Percentiles rank a stretch among this genome's conserved stretches.
Conservation (phyloP, 2,329 filamentous ascomycete species). For the Mycosphaerella sp. region DNA sequence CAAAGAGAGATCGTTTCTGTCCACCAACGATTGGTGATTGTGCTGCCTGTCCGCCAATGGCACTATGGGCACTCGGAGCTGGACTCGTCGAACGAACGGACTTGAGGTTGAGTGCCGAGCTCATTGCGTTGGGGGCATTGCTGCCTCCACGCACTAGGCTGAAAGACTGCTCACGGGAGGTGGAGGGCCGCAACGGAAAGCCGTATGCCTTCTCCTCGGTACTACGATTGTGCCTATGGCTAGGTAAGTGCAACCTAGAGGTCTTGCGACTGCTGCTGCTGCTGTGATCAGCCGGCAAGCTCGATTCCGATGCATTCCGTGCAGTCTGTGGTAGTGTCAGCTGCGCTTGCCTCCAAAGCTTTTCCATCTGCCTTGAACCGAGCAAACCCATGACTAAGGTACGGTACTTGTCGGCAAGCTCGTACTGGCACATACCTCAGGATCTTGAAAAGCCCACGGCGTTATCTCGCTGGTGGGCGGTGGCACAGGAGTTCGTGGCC, state of each 20-base stretch:
- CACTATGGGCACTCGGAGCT: constrained; percentile 67
- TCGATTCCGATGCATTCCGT: constrained; percentile 28
- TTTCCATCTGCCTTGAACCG: not conserved
- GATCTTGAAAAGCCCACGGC: constrained; percentile 82
- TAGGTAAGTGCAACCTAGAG: constrained; percentile 57
- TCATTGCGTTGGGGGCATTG: constrained; percentile 40
- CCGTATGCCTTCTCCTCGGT: constrained; percentile 50
- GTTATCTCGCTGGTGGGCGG: constrained; percentile 71
- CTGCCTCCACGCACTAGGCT: constrained; percentile 51
- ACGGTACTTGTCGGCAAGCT: not conserved
- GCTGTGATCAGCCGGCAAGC: constrained; percentile 28
- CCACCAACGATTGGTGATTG: constrained; percentile 51
- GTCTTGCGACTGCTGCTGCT: constrained; percentile 32
- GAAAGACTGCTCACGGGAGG: constrained; percentile 68
- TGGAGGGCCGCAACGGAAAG: constrained; percentile 61
- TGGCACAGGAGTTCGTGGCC: constrained; percentile 65
- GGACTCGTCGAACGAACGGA: constrained; percentile 67
- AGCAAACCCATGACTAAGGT: not conserved
- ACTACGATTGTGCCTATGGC: constrained; percentile 62
- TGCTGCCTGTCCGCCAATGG: constrained; percentile 43
- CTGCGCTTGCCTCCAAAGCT: constrained; percentile 1
- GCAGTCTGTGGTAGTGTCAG: constrained; percentile 20
- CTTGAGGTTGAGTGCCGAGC: constrained; percentile 47
- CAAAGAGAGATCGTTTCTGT: constrained; percentile 50
- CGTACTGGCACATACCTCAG: constrained; percentile 24